phyloP scores from a whole-genome alignment of 768 basidiomycete genomes.

The Phallus indusiatus region DNA sequence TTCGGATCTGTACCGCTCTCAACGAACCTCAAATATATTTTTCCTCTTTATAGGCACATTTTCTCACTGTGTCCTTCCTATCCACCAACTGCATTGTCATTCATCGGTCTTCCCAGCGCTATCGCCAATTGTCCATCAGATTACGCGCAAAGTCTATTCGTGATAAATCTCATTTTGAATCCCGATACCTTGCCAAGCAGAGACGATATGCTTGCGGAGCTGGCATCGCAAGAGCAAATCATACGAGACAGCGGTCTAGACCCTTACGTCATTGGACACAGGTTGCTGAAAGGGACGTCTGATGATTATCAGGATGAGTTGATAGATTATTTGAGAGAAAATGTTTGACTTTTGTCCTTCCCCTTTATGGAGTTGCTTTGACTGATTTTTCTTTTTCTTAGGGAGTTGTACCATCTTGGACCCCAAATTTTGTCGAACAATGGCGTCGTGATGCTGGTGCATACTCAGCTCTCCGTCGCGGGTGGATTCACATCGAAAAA shows the following conservation, averaged over 20 bases:
- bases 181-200: constrained; percentile 32
- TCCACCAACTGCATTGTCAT: constrained; percentile 43
- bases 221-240: constrained; percentile 30
- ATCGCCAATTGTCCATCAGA: constrained; percentile 41
- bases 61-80: constrained; percentile 39
- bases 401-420: constrained; percentile 29
- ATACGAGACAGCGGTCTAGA: constrained; percentile 35
- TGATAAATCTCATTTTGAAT: constrained; percentile 35
- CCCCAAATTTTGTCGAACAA: constrained; percentile 36
- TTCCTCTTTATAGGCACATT: constrained; percentile 44
- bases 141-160: constrained; percentile 40
- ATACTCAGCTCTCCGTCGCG: constrained; percentile 29
- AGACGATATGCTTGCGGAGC: constrained; percentile 28
- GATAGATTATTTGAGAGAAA: constrained; percentile 19
- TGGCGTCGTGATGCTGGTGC: constrained; percentile 34
- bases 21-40: constrained; percentile 44
- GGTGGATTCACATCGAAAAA: constrained; percentile 36
- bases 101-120: constrained; percentile 42
- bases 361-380: not conserved
- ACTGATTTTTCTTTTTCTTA: not conserved
- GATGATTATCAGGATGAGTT: constrained; percentile 27
- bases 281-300: constrained; percentile 24
- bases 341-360: not conserved
- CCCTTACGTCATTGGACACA: constrained; percentile 41
- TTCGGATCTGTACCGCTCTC: constrained; percentile 22